Conservation (phyloP, 768 basidiomycete genomes). For the Leucocoprinus birnbaumii region DNA sequence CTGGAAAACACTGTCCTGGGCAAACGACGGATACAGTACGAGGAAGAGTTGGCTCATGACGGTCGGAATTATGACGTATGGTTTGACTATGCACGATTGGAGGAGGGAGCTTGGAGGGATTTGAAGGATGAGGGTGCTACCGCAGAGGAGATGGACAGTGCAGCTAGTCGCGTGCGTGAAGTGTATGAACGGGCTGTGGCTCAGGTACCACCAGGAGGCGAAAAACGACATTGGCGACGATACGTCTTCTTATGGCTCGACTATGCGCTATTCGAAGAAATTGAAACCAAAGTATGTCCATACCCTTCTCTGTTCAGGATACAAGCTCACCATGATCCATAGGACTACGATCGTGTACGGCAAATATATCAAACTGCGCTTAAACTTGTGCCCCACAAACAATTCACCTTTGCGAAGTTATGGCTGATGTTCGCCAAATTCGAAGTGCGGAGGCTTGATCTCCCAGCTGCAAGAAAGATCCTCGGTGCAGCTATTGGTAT, state of each 20-base stretch:
- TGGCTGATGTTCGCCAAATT: conserved; percentile 94
- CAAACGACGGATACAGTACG: conserved; percentile 98
- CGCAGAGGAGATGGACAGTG: conserved; percentile 63
- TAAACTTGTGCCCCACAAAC: conserved; percentile 89
- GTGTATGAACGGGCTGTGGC: conserved; percentile 95
- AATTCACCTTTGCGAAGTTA: conserved; percentile 96
- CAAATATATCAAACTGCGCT: conserved; percentile 93
- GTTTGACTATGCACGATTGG: conserved; percentile 94
- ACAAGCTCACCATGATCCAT: neutral
- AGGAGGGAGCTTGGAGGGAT: conserved; percentile 83
- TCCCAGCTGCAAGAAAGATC: conserved; percentile 83
- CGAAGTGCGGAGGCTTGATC: conserved; percentile 80
- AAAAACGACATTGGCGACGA: conserved; percentile 90
- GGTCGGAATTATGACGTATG: conserved; percentile 95
- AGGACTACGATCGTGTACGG: conserved; percentile 84
- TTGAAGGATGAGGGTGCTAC: conserved; percentile 74
- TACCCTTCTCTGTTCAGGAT: neutral
- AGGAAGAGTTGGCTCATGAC: conserved; percentile 91
- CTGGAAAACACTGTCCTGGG: conserved; percentile 94
- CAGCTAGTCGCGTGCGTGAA: conserved; percentile 73
- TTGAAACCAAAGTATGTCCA: conserved; percentile 77
- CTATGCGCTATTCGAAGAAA: conserved; percentile 96
- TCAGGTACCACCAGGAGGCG: conserved; percentile 90
- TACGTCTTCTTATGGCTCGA: conserved; percentile 93
- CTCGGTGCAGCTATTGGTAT: conserved; percentile 90